These are phyloP conservation scores for Sphaerobolus stellatus DNA, from an alignment of 1,284 basidiomycete genomes.

Conservation along the genomic window DNA sequence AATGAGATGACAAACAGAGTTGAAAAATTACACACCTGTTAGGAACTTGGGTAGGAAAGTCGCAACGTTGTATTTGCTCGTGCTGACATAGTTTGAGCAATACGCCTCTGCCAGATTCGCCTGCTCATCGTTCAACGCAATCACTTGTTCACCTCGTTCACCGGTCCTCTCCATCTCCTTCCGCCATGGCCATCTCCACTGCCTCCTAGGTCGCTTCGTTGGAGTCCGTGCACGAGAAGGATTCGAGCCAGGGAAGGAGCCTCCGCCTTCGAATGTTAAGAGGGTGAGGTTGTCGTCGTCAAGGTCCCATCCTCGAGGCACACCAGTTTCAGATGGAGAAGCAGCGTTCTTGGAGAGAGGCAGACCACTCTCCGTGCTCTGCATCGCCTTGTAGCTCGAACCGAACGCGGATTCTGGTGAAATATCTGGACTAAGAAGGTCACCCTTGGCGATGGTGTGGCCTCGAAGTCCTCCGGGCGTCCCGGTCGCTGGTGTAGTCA, in stretches of 20 bases:
- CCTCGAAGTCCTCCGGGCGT: no score
- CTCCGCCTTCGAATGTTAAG: conserved; percentile 43
- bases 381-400: conserved; percentile 55
- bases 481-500: no score
- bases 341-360: conserved; percentile 58
- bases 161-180: conserved; percentile 59
- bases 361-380: conserved; percentile 68
- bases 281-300: conserved; percentile 58
- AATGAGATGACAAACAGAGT: neutral
- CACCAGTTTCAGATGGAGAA: no score
- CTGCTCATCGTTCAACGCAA: conserved; percentile 71
- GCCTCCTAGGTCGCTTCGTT: no score
- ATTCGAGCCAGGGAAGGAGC: conserved; percentile 44
- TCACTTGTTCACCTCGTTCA: conserved; percentile 67
- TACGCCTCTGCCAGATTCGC: conserved; percentile 63
- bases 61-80: conserved; percentile 91
- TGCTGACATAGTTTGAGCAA: conserved; percentile 84
- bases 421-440: no score
- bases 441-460: no score
- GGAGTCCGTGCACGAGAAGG: no score
- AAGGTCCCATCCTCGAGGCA: conserved; percentile 71
- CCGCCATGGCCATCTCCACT: conserved; percentile 79
- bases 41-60: conserved; percentile 96
- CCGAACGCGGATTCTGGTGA: no score
- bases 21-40: conserved; percentile 58